Conservation (phyloP, 345 rosid genomes). For the Carallia pectinifolia region DNA sequence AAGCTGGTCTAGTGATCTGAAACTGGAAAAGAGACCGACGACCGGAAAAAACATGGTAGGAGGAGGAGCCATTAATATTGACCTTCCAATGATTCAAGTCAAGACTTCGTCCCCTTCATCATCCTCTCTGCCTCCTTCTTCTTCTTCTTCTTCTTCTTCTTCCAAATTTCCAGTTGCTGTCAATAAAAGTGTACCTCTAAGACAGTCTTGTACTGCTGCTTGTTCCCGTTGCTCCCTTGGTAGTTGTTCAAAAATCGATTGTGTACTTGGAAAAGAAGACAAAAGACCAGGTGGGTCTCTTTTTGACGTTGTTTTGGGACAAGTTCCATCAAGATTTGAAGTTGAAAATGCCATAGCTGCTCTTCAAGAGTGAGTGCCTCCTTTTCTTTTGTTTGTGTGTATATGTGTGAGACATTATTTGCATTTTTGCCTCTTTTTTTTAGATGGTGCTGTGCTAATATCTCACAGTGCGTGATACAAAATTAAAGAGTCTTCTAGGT, state of each 20-base stretch:
- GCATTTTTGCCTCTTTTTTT: background rate
- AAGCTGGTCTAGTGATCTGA: no score
- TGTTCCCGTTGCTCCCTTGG: background rate
- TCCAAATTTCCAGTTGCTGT: conserved; percentile 22
- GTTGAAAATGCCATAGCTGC: conserved; percentile 42
- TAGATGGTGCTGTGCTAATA: background rate
- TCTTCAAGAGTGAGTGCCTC: conserved; percentile 38
- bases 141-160: conserved; percentile 15
- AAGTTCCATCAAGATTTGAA: conserved; percentile 42
- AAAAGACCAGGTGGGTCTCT: conserved; percentile 15
- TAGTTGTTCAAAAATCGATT: conserved; percentile 6
- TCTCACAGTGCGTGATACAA: background rate
- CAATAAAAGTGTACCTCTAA: conserved; percentile 10
- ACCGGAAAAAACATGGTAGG: conserved; percentile 23
- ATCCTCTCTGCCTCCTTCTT: background rate
- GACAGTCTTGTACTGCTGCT: conserved; percentile 8
- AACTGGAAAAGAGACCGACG: no score
- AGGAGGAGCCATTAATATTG: conserved; percentile 28
- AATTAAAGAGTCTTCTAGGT: no score
- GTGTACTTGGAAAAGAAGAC: conserved; percentile 10
- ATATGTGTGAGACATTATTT: background rate
- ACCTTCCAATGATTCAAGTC: conserved; percentile 17
- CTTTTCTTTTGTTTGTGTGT: no score
- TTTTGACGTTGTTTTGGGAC: conserved; percentile 15
- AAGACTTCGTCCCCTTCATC: conserved; percentile 3